phyloP scores from a whole-genome alignment of 768 basidiomycete species.

The Postia placenta region DNA sequence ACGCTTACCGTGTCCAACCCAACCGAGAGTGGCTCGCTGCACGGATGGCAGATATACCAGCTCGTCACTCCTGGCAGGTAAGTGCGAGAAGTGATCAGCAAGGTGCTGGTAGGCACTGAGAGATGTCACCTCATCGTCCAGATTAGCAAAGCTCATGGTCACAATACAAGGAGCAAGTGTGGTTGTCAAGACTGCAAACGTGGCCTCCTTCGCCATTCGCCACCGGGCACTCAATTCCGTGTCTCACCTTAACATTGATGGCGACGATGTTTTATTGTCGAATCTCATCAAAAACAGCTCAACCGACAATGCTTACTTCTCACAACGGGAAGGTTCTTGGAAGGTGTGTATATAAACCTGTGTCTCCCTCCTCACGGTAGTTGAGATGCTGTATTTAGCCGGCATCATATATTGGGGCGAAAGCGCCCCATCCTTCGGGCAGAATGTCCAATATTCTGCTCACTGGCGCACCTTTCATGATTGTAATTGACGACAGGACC shows the following conservation, averaged over 20 bases:
- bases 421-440: no score
- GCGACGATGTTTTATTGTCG: no score
- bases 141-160: slow-evolving; percentile 35
- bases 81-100: slow-evolving; percentile 10
- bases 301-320: no score
- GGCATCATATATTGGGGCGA: no score
- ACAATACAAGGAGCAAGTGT: not conserved
- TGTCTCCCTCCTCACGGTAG: no score
- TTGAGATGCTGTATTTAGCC: no score
- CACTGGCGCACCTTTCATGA: slow-evolving; percentile 42
- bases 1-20: slow-evolving; percentile 73
- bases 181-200: slow-evolving; percentile 20
- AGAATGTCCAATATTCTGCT: slow-evolving; percentile 65
- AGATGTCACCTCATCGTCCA: slow-evolving; percentile 18
- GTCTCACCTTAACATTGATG: not conserved
- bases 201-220: slow-evolving; percentile 3
- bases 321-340: no score
- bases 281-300: no score
- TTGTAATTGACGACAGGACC: slow-evolving; percentile 41
- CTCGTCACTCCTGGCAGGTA: slow-evolving; percentile 66
- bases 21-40: slow-evolving; percentile 58
- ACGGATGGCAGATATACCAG: slow-evolving; percentile 62
- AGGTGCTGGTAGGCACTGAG: not conserved
- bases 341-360: no score
- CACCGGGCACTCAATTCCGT: not conserved